Conservation (phyloP, 2,329 filamentous ascomycete species). For the Zasmidium citrigriseum region DNA sequence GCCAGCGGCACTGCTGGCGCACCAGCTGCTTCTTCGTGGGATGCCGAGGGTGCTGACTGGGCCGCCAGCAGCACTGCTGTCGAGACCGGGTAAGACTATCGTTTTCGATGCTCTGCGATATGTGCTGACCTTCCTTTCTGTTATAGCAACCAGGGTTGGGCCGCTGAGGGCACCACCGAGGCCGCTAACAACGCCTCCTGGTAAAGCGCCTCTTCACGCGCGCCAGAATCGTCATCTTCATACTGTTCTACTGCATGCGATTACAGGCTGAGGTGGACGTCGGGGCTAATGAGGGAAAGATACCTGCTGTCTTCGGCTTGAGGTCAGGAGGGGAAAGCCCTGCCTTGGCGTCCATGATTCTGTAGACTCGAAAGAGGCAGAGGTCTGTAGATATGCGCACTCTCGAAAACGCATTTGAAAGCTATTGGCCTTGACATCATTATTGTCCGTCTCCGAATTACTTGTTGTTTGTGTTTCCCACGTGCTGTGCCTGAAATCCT, state of each 20-base stretch:
- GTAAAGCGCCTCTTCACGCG: slow-evolving; percentile 41
- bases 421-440: background rate
- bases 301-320: slow-evolving; percentile 66
- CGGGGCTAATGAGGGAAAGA: slow-evolving; percentile 99
- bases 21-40: slow-evolving; percentile 64
- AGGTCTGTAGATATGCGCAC: slow-evolving; percentile 31
- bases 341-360: slow-evolving; percentile 57
- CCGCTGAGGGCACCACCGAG: slow-evolving; percentile 38
- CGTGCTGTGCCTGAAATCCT: background rate
- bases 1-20: slow-evolving; percentile 57
- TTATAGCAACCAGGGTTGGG: slow-evolving; percentile 58
- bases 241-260: slow-evolving; percentile 22
- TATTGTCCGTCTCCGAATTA: background rate
- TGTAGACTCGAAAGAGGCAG: slow-evolving; percentile 31
- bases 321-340: slow-evolving; percentile 86
- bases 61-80: slow-evolving; percentile 57
- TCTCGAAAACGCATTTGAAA: background rate
- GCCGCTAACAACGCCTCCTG: slow-evolving; percentile 42
- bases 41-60: slow-evolving; percentile 67
- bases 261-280: slow-evolving; percentile 42
- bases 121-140: no score
- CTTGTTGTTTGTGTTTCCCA: background rate
- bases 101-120: no score
- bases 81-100: no score
- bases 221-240: slow-evolving; percentile 13